Base-by-base conservation (phyloP, 2,329 filamentous ascomycete genomes). In the Penicillium sp. region DNA sequence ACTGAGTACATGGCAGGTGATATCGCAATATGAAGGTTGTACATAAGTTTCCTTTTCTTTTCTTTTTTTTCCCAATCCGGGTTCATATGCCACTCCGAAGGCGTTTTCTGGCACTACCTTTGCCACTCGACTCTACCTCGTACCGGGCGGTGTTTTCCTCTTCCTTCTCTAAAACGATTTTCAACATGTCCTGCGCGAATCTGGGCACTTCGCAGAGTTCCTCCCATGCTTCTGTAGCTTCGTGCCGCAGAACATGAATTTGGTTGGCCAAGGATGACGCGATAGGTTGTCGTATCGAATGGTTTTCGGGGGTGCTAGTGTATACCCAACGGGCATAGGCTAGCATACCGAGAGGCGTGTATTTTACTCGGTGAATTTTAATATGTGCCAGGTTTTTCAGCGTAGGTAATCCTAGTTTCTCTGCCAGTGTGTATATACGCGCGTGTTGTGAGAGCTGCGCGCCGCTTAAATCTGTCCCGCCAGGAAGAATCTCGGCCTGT, bases 281-380 rank as follows among this genome's bases (percentile, higher is more conserved):
- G 44, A 95, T 83, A 1, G 90, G 89, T 56, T 82, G 87, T 59
- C 90, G 83, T 61, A 95, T 89, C 2, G 81, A 81, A 10, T 95
- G 89, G 53, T 87, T 82, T 42, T 78, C 71, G 47, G 73, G 70
- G 9, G 88, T 93, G 72, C 89, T 82, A 53, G 82, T 82, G 75
- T 95, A 95, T 28, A 95, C 87, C 73, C 90, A 96, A 67, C 89
- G 83, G 7, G 91, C 91, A 70, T 95, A 96, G 24, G 85, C 83
- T 65, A 96, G 91, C 76, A 96, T 91, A 69, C 89, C 91, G 72
- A 86, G 86, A 31, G 89, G 89, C 0, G 88, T 95, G 39, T 86
- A 89, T 65, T 90, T 86, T 63, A 95, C 87, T 68, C 88, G 88
- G 76, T 95, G 89, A 63, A 96, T 95, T 77, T 96, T 96, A 67